Base-by-base conservation (phyloP, 2,329 filamentous ascomycete genomes). In the Ceratocystis albifundus region DNA sequence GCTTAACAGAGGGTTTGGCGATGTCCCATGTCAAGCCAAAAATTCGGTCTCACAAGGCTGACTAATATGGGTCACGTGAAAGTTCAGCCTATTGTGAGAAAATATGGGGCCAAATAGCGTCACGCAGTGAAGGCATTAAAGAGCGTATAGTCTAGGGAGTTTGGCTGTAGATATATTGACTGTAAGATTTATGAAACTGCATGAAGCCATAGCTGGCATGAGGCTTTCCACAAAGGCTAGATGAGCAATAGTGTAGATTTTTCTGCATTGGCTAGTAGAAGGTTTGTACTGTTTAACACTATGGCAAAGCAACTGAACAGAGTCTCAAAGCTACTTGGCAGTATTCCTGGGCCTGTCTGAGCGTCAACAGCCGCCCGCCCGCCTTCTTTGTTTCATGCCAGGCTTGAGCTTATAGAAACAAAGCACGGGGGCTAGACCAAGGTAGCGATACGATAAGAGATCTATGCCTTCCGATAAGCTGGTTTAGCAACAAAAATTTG, bases 391-490 rank as follows among this genome's bases (percentile, higher is more conserved):
- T 59, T 59, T 59, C 55, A 59, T n/a, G 55, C 7, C 7, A 36
- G 6, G 32, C 22, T n/a, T 59, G 15, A 36, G 12, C 55, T 59
- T 32, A 20, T 1, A 20, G 28, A 59, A 59, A 59, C 55, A 59
- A n/a, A 4, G 8, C 55, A 20, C 4, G 22, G 32, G 32, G 55
- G 12, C 10, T 41, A 41, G 55, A 59, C 32, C 55, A 25, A 50
- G 20, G 46, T 10, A 50, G 22, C 48, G 48, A 50, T 50, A 20
- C 8, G 22, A 25, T 25, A 28, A 53, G 8, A 53, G 48, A 53
- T 59, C 55, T 59, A n/a, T n/a, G n/a, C n/a, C 28, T 59, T 28
- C 55, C 55, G 55, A 59, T 59, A 59, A 59, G 48, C 48, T 53
- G 22, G 48, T 28, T 53, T 28, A 28, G 22, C 22, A 53, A 15